These are phyloP conservation scores for Stipa capillata DNA, from an alignment of 176 grass and related monocot species.

Conservation along the genomic window DNA sequence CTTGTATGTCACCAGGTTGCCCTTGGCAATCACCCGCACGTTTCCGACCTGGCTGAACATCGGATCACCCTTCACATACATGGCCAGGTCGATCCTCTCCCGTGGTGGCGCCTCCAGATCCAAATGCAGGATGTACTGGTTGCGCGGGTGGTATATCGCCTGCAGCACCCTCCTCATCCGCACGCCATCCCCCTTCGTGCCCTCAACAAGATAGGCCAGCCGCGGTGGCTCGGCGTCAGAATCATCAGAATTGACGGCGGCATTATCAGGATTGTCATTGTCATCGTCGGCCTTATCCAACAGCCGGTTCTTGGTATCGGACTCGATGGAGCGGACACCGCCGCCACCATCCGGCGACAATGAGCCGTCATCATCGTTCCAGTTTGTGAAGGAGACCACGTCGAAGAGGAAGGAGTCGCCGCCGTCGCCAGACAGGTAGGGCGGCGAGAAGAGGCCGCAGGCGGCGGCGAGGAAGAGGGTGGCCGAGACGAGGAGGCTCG, in stretches of 20 bases:
- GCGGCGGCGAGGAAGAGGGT: constrained; percentile 56
- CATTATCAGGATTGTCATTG: constrained; percentile 20
- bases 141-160: constrained; percentile 79
- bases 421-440: background rate
- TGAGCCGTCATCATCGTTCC: constrained; percentile 4
- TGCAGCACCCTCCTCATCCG: constrained; percentile 83
- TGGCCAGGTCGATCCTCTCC: constrained; percentile 72
- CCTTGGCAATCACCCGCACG: constrained; percentile 75
- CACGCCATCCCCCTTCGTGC: constrained; percentile 81
- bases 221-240: constrained; percentile 50
- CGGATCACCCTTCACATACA: constrained; percentile 62
- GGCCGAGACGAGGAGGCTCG: constrained; percentile 57
- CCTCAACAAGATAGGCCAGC: constrained; percentile 80
- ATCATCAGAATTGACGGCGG: constrained; percentile 26
- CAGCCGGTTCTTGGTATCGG: constrained; percentile 4
- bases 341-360: background rate
- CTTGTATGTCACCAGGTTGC: constrained; percentile 82
- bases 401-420: constrained; percentile 51
- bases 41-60: constrained; percentile 72
- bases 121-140: constrained; percentile 84
- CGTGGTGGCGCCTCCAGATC: constrained; percentile 73
- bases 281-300: background rate
- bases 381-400: constrained; percentile 43
- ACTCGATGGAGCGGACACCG: background rate
- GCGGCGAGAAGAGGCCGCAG: constrained; percentile 68